Base-by-base conservation (phyloP, 768 basidiomycete species). In the Grammothele lineata region DNA sequence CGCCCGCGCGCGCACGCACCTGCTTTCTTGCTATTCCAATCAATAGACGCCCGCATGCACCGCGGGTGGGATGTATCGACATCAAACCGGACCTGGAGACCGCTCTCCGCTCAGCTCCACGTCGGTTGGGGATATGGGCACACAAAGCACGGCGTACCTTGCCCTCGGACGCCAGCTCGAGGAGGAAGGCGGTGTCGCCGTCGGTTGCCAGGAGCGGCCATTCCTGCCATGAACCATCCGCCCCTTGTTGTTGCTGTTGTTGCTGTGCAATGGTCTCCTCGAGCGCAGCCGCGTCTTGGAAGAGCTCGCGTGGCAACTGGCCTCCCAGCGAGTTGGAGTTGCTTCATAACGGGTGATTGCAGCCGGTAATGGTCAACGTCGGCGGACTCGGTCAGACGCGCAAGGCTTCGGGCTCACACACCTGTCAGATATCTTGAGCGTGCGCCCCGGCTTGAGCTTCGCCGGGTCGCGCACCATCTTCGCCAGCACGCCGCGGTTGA, bases 21-120 rank as follows among this genome's bases (percentile, higher is more conserved):
- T 54, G 86, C 85, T 73, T 90, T 89, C 69, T 91, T 91, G 64
- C 89, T 95, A 55, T 90, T 90, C 79, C 85, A 91, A 58, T 91
- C 87, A 27, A 87, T 68, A 10, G 63, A 67, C 21, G 70, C 62
- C 6, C 83, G 76, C 32, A 80, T 75, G 5, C 70, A 67, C 51
- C 75, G 79, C 11, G 83, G 70, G 41, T 77, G 73, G 10, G 76
- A 69, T 1, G 81, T 78, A 56, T 94, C 88, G 25, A 93, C 66
- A 26, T 71, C 72, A 55, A 93, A 83, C 38, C 86, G 79, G 19
- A 89, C 75, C 90, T 92, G 55, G 27, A 15, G 32, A 43, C n/a
- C n/a, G n/a, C n/a, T n/a, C n/a, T n/a, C n/a, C n/a, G n/a, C n/a
- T n/a, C n/a, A n/a, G n/a, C n/a, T 57, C 45, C 23, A 35, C 6